A percentile compares a stretch with the other conserved stretches of the same genome.
Conservation (phyloP, 169 alveolate genomes). For the Plasmodium coatneyi region DNA sequence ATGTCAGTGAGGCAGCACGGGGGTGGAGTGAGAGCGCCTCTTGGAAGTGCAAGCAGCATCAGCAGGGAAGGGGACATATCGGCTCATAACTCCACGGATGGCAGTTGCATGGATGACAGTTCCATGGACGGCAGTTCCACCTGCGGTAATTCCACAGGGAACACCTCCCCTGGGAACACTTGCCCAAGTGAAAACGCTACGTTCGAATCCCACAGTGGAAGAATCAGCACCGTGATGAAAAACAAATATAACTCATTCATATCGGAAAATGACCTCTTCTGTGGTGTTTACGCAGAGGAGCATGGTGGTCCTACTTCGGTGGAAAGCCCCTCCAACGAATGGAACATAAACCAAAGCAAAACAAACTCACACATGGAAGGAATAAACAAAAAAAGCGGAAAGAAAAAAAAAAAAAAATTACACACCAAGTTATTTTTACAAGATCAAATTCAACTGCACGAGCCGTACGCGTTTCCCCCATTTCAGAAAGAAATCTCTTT, state of each 20-base stretch:
- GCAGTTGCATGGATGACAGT: no score
- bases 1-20: neutral
- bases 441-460: conserved; percentile 3
- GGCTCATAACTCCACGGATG: neutral
- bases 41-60: neutral
- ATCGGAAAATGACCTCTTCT: neutral
- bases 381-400: neutral
- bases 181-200: neutral
- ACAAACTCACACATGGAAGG: neutral
- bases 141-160: neutral
- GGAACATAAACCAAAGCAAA: neutral
- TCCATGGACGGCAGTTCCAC: neutral
- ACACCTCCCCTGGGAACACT: neutral
- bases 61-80: neutral
- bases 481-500: conserved; percentile 19
- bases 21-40: neutral
- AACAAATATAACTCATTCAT: neutral
- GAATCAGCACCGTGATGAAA: neutral
- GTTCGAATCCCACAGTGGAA: neutral
- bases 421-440: neutral
- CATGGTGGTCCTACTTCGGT: neutral
- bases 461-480: conserved; percentile 54
- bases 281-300: neutral
- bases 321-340: neutral
- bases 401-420: neutral